phyloP scores from a whole-genome alignment of 805 yeast genomes.

The Schizosaccharomyces japonicus region DNA sequence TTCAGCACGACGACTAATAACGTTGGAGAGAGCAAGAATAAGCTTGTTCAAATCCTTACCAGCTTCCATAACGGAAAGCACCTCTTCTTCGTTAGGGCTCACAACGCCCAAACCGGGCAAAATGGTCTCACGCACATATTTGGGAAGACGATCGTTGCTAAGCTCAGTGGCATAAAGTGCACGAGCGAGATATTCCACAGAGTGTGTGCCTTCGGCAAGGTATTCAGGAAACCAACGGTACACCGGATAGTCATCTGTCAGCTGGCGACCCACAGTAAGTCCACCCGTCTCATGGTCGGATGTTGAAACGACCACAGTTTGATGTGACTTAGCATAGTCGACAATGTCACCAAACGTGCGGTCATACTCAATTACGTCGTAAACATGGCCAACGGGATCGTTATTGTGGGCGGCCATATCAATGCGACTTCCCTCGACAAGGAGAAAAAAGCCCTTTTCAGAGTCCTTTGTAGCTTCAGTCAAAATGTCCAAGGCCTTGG shows the following conservation, averaged over 20 bases:
- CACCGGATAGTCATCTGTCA: constrained; percentile 47
- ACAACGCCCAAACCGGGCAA: constrained; percentile 41
- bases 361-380: constrained; percentile 74
- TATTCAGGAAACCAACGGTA: constrained; percentile 73
- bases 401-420: constrained; percentile 90
- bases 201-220: constrained; percentile 41
- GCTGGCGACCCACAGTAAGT: constrained; percentile 62
- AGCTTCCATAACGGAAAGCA: constrained; percentile 20
- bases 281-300: constrained; percentile 97
- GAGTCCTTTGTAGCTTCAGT: constrained; percentile 28
- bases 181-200: constrained; percentile 38
- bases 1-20: constrained; percentile 62
- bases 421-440: constrained; percentile 53
- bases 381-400: constrained; percentile 83
- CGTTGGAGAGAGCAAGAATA: constrained; percentile 26
- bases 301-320: constrained; percentile 54
- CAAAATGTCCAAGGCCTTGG: constrained; percentile 48
- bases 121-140: constrained; percentile 23
- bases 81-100: constrained; percentile 33
- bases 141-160: constrained; percentile 1
- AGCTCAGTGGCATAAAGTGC: constrained; percentile 8
- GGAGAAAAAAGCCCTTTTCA: constrained; percentile 41
- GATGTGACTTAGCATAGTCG: constrained; percentile 29
- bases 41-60: constrained; percentile 18
- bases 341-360: constrained; percentile 53